Evolutionary conservation across 306 rosid species (phyloP), one percentile per base, ranked within the genome.

Genomic region (Sesbania bispinosa): DNA sequence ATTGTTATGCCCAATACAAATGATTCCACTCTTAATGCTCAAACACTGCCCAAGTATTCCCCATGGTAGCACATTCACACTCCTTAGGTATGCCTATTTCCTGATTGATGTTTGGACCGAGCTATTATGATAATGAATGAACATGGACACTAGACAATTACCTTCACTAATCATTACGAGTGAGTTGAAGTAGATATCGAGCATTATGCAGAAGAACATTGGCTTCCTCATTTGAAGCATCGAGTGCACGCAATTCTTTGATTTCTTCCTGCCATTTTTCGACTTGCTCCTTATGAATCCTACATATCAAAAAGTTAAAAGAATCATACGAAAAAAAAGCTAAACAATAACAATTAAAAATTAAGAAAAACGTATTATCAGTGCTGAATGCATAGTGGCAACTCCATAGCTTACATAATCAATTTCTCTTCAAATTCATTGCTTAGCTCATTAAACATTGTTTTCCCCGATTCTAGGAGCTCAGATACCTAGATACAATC

Each of bases 201-300:
- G 92, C 97, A 83, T 88, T 83, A 63, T 77, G 88, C 77, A 93
- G 88, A 69, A 88, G 58, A 73, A 80, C 67, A 77, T 76, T 64
- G 74, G 77, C 89, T 71, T 87, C 93, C 85, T 90, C 97, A 27
- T 93, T 93, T 9, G 93, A 85, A 19, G 82, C 82, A 81, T 88
- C 97, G 0, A 90, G 84, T 75, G 77, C 51, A 26, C 92, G 85
- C 75, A 90, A 61, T 29, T 81, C 87, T 46, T 84, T 82, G 69
- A 93, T 85, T 72, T 93, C 92, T 64, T 90, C 89, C 78, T 85
- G 92, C 97, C 98, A 93, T 61, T 87, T 87, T 59, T 90, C 94
- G 0, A 86, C 85, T 46, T 81, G 87, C 76, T 88, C 92, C 81
- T 88, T 87, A 33, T 88, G 92, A 69, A 87, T 83, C 89, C 98